Evolutionary conservation across 108 stramenopile genomes (phyloP).

Genomic region (Nannochloropsis granulata): DNA sequence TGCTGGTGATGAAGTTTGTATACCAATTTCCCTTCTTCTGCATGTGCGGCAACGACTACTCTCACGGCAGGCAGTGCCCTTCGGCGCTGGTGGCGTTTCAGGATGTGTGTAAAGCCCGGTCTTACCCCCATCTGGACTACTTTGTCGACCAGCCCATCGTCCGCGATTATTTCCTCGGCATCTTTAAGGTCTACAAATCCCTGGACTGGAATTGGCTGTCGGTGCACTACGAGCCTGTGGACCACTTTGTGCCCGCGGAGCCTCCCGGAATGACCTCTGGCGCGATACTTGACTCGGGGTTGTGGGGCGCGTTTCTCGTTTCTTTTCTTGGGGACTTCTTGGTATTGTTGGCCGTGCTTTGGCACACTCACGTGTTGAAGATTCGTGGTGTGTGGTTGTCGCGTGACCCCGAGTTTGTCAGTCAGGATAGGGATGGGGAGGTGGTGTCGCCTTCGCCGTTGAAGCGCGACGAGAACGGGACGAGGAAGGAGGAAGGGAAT

Average conservation of each 20-base stretch:
- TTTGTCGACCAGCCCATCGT: neutral
- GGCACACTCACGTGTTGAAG: neutral
- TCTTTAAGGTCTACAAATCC: neutral
- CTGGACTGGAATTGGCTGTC: neutral
- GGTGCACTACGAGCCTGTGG: neutral
- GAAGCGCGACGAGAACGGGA: neutral
- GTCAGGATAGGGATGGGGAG: neutral
- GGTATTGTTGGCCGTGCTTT: neutral
- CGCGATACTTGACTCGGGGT: neutral
- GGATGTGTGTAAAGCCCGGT: neutral
- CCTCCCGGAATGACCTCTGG: neutral
- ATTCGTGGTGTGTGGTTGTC: neutral
- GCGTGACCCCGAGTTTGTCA: neutral
- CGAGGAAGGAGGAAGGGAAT: neutral
- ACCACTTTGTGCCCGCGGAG: neutral
- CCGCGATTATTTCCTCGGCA: neutral
- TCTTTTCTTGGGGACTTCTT: neutral
- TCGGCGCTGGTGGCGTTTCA: neutral
- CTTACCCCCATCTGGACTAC: neutral
- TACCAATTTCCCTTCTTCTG: neutral
- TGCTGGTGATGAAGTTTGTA: neutral
- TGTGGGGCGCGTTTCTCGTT: neutral
- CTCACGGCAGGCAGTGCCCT: neutral
- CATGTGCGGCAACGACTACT: neutral
- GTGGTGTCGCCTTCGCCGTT: neutral